Percentiles rank a stretch among this genome's conserved stretches.
phyloP scores from a whole-genome alignment of 176 grass and related monocot genomes.

The Alloteropsis semialata region DNA sequence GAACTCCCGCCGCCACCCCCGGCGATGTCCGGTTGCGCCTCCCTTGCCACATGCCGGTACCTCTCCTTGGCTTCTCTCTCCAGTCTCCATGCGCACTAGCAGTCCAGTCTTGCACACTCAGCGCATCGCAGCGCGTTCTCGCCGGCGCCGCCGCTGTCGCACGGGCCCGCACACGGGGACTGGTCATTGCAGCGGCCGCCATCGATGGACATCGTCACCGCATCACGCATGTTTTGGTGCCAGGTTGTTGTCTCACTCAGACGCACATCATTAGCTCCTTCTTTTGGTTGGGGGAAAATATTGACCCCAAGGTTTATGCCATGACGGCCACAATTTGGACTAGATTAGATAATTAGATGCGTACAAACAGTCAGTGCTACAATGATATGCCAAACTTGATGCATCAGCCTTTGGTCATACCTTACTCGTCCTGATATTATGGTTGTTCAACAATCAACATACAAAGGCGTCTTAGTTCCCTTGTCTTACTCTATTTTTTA shows the following conservation, averaged over 20 bases:
- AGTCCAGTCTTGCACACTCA: neutral
- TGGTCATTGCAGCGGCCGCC: neutral
- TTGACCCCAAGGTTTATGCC: conserved; percentile 2
- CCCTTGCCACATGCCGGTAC: conserved; percentile 28
- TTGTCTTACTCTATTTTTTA: conserved; percentile 8
- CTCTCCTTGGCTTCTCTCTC: neutral
- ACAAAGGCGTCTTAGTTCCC: neutral
- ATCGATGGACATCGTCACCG: neutral
- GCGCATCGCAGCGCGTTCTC: conserved; percentile 24
- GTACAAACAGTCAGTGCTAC: conserved; percentile 19
- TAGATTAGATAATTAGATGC: conserved; percentile 2
- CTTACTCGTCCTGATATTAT: neutral
- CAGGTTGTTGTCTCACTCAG: conserved; percentile 13
- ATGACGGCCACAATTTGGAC: neutral
- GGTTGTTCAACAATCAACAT: conserved; percentile 44
- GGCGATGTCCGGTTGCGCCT: conserved; percentile 20
- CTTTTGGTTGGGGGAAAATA: neutral
- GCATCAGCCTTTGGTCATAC: neutral
- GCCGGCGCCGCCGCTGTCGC: neutral
- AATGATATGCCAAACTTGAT: neutral
- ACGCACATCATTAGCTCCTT: conserved; percentile 9
- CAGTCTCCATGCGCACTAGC: neutral
- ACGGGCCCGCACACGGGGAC: neutral
- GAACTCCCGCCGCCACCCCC: conserved; percentile 25
- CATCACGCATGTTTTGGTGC: neutral